phyloP scores from a whole-genome alignment of 176 grass and related monocot species.

The Calamus simplicifolius region DNA sequence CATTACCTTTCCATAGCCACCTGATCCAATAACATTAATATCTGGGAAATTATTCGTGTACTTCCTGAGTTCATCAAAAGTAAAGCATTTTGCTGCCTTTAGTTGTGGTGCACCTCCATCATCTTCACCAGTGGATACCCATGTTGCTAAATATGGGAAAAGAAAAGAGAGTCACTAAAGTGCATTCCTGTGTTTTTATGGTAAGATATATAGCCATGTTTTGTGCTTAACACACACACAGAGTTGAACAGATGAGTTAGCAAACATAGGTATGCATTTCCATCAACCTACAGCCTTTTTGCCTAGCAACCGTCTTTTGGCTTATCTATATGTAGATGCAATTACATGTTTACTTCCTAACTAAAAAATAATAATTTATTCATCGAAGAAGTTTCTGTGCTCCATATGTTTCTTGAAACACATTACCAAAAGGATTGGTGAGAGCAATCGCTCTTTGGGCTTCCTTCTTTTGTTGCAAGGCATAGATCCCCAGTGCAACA shows the following conservation, averaged over 20 bases:
- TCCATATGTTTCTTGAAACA: neutral
- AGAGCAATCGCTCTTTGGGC: conserved; percentile 30
- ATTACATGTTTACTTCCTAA: no score
- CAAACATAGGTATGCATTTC: no score
- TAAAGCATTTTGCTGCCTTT: conserved; percentile 46
- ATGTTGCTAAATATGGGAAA: conserved; percentile 46
- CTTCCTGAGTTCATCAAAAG: conserved; percentile 59
- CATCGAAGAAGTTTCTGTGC: no score
- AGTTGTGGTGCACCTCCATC: conserved; percentile 57
- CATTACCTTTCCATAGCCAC: conserved; percentile 76
- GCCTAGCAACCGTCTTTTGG: no score
- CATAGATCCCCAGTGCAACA: conserved; percentile 32
- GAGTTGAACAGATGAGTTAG: no score
- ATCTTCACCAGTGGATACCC: conserved; percentile 52
- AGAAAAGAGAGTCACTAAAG: neutral
- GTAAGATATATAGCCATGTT: no score
- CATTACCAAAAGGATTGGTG: conserved; percentile 63
- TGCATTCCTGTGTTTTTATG: neutral
- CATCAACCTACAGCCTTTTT: no score
- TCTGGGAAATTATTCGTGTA: conserved; percentile 69
- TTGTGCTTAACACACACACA: no score
- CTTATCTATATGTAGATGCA: no score
- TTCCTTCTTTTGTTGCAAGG: conserved; percentile 37
- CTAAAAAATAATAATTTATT: no score
- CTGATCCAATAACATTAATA: conserved; percentile 62